A percentile compares a stretch with the other conserved stretches of the same genome.
These are phyloP conservation scores for Penicillium tannophilum DNA, from an alignment of 495 filamentous ascomycete genomes.

Conservation along the genomic window DNA sequence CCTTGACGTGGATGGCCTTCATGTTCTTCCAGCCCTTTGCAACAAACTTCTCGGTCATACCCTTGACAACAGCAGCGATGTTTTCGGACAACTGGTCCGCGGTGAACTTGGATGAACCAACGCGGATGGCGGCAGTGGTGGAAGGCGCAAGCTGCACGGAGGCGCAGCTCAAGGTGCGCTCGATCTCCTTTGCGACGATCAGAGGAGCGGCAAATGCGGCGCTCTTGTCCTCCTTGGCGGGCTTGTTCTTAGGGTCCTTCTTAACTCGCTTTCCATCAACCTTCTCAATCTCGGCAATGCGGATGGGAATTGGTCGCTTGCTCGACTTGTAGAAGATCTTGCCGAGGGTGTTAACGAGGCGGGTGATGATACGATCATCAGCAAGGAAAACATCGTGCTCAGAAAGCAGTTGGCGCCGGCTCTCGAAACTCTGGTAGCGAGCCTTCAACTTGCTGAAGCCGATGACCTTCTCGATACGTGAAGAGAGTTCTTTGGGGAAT, in stretches of 20 bases:
- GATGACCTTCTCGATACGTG: conserved; percentile 78
- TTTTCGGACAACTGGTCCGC: conserved; percentile 79
- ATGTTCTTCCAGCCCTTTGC: conserved; percentile 84
- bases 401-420: conserved; percentile 74
- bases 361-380: conserved; percentile 78
- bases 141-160: conserved; percentile 72
- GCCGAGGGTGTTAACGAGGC: conserved; percentile 74
- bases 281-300: conserved; percentile 63
- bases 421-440: conserved; percentile 86
- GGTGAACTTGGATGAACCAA: conserved; percentile 72
- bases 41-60: conserved; percentile 73
- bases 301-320: conserved; percentile 89
- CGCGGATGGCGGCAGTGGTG: conserved; percentile 64
- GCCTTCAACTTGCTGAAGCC: conserved; percentile 78
- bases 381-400: conserved; percentile 89
- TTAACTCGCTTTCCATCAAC: conserved; percentile 67
- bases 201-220: conserved; percentile 49
- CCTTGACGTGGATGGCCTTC: conserved; percentile 83
- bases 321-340: conserved; percentile 83
- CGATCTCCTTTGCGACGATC: conserved; percentile 69
- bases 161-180: conserved; percentile 67
- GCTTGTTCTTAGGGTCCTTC: conserved; percentile 45
- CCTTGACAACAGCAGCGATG: conserved; percentile 66
- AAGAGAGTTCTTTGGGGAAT: conserved; percentile 71
- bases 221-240: conserved; percentile 37